Percentiles rank a stretch among this genome's conserved stretches.
Conservation (phyloP, 306 rosid species). For the Echinosophora koreensis region DNA sequence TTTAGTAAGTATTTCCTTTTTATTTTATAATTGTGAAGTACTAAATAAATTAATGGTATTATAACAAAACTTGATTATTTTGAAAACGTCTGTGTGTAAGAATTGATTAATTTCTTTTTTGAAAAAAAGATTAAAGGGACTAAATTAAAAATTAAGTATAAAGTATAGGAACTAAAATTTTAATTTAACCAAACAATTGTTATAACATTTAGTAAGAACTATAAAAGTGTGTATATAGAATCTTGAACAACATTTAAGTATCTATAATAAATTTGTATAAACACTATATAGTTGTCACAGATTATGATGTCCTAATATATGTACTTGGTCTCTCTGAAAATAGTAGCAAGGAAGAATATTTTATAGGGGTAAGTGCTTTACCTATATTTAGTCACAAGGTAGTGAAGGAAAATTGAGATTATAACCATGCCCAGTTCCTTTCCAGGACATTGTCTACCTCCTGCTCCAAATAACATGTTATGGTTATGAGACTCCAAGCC, state of each 20-base stretch:
- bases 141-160: too few relatives aligned
- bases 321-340: background rate
- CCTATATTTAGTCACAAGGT: constrained; percentile 82
- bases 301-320: background rate
- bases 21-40: too few relatives aligned
- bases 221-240: background rate
- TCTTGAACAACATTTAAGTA: background rate
- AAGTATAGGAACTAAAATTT: too few relatives aligned
- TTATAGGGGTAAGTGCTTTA: background rate
- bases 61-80: too few relatives aligned
- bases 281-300: background rate
- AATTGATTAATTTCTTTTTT: too few relatives aligned
- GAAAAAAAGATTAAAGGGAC: too few relatives aligned
- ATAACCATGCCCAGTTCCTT: constrained; percentile 74
- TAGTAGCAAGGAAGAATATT: background rate
- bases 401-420: constrained; percentile 73
- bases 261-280: background rate
- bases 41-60: too few relatives aligned
- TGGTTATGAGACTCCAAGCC: constrained; percentile 63
- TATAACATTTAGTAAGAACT: too few relatives aligned
- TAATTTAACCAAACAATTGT: too few relatives aligned
- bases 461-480: constrained; percentile 78
- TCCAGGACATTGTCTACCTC: constrained; percentile 76
- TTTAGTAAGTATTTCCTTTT: too few relatives aligned
- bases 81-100: too few relatives aligned